Conservation (phyloP, 495 filamentous ascomycete species). For the Hyaloscypha bicolor region DNA sequence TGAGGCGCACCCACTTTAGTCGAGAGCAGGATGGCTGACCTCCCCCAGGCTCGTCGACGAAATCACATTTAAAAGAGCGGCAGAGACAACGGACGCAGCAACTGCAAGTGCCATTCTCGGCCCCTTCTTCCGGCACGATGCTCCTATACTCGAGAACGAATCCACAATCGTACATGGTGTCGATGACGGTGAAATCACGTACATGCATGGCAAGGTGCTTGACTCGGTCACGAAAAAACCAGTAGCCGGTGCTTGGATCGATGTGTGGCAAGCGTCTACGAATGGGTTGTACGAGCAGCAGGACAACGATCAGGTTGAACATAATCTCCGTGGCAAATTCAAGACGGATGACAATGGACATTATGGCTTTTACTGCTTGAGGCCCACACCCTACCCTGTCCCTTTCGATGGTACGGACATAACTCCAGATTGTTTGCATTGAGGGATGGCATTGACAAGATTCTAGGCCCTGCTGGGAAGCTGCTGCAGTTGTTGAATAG, state of each 20-base stretch:
- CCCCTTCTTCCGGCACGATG: conserved; percentile 86
- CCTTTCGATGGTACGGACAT: conserved; percentile 62
- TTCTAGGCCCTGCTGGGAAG: conserved; percentile 60
- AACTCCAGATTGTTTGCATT: background rate
- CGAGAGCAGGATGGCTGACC: background rate
- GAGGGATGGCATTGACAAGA: background rate
- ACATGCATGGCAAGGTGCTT: conserved; percentile 74
- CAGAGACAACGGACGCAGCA: conserved; percentile 66
- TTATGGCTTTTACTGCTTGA: conserved; percentile 81
- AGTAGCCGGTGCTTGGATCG: conserved; percentile 71
- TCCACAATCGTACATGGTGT: conserved; percentile 70
- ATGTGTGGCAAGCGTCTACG: conserved; percentile 84
- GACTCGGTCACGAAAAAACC: conserved; percentile 74
- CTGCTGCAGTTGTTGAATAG: conserved; percentile 74
- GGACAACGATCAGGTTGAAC: conserved; percentile 74
- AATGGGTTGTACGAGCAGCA: conserved; percentile 93
- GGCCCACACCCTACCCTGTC: conserved; percentile 79
- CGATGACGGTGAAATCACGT: conserved; percentile 59
- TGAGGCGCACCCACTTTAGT: background rate
- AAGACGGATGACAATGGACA: conserved; percentile 72
- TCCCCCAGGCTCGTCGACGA: conserved; percentile 69
- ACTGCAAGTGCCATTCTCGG: conserved; percentile 85
- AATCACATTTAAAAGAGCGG: conserved; percentile 79
- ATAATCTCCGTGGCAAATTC: conserved; percentile 87
- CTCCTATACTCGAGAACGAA: conserved; percentile 73